Evolutionary conservation across 306 rosid species (phyloP), one percentile per base, ranked within the genome.

Genomic region (Hylodesmum podocarpum): DNA sequence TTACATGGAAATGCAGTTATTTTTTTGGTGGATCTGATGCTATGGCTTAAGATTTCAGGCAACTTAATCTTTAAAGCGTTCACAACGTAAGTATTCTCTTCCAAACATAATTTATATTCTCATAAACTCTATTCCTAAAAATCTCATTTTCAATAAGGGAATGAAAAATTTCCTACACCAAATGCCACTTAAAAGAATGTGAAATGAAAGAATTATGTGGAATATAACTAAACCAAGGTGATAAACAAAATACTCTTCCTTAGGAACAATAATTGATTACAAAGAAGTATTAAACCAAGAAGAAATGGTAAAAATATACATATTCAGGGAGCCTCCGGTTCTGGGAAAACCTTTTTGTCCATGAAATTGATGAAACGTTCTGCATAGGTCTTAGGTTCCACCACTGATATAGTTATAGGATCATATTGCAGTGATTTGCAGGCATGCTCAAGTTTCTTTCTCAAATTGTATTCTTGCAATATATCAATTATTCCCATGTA

Each of bases 401-500:
- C 88, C 0, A 83, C 97, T 36, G 99, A 95, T 68, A 95, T 82
- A 8, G 91, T 14, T 62, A 43, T 22, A 37, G 97, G 94, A 39
- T 92, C 88, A 55, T 58, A 76, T 33, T 53, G 80, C 61, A 83
- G 19, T 0, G 99, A 88, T 79, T 95, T 95, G 84, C 44, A 88
- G 1, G 84, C 72, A 72, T 90, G 90, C 82, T 95, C 99, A 12
- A 92, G 50, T 84, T 88, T 92, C 94, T 95, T 95, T 58, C 55
- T 85, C 61, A 75, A 16, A 70, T 82, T 90, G 88, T 92, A 95
- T 31, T 87, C 94, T 74, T 95, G 99, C 82, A 95, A 72, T 81
- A 92, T 90, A 77, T 95, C 99, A 61, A 95, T 95, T 81, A 95
- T 88, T 27, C 99, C 97, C 96, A 95, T 88, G 68, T 87, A 95